A percentile compares a stretch with the other conserved stretches of the same genome.
phyloP scores from a whole-genome alignment of 139 green algal genomes.

The Micromonas commoda region DNA sequence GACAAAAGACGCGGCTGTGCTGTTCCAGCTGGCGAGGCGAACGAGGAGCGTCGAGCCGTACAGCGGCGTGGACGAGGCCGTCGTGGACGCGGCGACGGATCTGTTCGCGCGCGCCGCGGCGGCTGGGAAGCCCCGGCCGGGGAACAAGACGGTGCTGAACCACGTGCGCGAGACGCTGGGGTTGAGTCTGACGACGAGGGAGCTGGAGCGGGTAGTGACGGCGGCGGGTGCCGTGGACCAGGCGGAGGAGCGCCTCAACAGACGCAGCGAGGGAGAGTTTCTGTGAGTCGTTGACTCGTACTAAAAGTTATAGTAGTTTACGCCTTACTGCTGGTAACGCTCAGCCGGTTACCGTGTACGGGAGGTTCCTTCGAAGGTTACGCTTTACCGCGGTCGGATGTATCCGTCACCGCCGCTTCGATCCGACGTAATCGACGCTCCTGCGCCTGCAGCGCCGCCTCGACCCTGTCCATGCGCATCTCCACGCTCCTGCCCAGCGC shows the following conservation, averaged over 20 bases:
- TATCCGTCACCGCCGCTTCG: background rate
- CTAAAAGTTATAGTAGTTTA: too few species aligned
- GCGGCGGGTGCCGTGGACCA: too few species aligned
- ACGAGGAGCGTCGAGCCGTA: background rate
- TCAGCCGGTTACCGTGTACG: too few species aligned
- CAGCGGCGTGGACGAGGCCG: background rate
- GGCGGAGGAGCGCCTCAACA: too few species aligned
- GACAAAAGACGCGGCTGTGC: background rate
- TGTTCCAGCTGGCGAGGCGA: constrained; percentile 9
- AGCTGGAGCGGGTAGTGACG: background rate
- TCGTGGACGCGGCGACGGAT: background rate
- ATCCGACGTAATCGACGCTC: background rate
- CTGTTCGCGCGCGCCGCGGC: background rate
- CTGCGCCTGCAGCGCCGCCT: background rate
- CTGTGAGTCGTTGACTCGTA: too few species aligned
- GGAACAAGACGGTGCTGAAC: background rate
- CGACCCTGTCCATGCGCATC: background rate
- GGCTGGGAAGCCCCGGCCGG: background rate
- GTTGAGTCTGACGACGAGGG: background rate
- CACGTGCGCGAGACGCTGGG: background rate
- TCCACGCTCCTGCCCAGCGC: background rate
- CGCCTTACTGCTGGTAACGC: too few species aligned
- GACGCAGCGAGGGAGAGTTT: too few species aligned
- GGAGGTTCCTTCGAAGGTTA: background rate
- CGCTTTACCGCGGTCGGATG: background rate